Evolutionary conservation across 768 basidiomycete genomes (phyloP), one percentile per base, ranked within the genome.

Genomic region (Mycena rebaudengoi): DNA sequence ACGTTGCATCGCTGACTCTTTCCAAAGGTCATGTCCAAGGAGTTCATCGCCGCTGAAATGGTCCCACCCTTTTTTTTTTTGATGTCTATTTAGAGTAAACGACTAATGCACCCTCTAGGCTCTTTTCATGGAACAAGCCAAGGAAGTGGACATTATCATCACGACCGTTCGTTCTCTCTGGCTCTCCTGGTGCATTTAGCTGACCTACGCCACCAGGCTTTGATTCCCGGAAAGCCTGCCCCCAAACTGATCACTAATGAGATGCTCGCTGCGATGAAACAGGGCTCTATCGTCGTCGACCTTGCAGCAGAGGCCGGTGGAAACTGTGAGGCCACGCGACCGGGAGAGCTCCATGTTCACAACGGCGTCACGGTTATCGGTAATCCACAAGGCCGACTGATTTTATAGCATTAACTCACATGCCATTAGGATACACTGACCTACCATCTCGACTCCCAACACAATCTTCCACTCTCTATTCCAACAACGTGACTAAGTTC

Each of bases 241-340:
- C 94, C 94, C 0, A 95, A 89, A 73, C 74, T 96, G 43, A 94
- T 96, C 71, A 92, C 89, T 6, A 82, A 88, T 64, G 90, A 92
- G 80, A 95, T 95, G 91, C 84, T 96, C 14, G 86, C 88, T 39
- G 91, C 88, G n/a, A 95, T 96, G 94, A 95, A 92, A 69, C 92
- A 92, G 78, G 94, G 94, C 25, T 95, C 94, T 5, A 88, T 96
- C 28, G 86, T 96, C 53, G 94, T 95, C 26, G 94, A 96, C 74
- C 74, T 92, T 61, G 94, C 94, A 37, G 90, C 93, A 16, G 94
- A 96, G 78, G 86, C 92, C 44, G 94, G 94, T n/a, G 94, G 94
- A 14, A 96, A 96, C 65, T 95, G 94, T 69, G 90, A 88, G 69
- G 89, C 88, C 14, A 96, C 94, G 10, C 80, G 83, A 51, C 93